Base-by-base conservation (phyloP, 2,329 filamentous ascomycete genomes). In the Xylaria sp. region DNA sequence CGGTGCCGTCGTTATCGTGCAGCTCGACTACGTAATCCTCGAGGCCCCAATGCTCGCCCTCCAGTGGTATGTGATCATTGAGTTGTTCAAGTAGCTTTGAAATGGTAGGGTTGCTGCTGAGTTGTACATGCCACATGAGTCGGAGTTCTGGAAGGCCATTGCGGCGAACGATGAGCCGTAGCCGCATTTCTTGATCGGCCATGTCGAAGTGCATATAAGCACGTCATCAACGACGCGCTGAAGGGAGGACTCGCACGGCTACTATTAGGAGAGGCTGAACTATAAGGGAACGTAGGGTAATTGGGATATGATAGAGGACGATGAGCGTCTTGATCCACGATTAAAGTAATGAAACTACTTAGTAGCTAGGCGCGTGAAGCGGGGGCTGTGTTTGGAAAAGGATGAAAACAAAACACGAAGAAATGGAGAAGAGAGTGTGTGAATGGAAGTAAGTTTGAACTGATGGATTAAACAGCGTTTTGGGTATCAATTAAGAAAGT, bases 1-100 rank as follows among this genome's bases (percentile, higher is more conserved):
- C 89, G 19, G 80, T 82, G n/a, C 85, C 86, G 45, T 82, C 80
- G 32, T 76, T 74, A 64, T 86, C 84, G 21, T 80, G 79, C 3
- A 97, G 85, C 79, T 97, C 92, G 34, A 97, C 93, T 8, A 88
- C 88, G 79, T 98, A 98, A 78, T 98, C 93, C 75, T 98, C 94
- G 3, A 97, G 81, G 0, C 93, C 93, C 93, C 93, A 97, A 68
- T 93, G 85, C 48, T 85, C 85, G 65, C 90, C 89, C 81, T 97
- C 94, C 0, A 98, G 87, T 0, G 94, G 94, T 1, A 98, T 83
- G 17, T 92, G 85, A 51, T 92, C 88, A 79, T 97, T 94, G 72
- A 98, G 84, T 69, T 93, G 87, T 71, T 92, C 89, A 45, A 98
- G 84, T 1, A 98, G 86, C 72, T 91, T 89, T 34, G 92, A 87